phyloP scores from a whole-genome alignment of 176 grass and related monocot species.

The Carex kokanica region DNA sequence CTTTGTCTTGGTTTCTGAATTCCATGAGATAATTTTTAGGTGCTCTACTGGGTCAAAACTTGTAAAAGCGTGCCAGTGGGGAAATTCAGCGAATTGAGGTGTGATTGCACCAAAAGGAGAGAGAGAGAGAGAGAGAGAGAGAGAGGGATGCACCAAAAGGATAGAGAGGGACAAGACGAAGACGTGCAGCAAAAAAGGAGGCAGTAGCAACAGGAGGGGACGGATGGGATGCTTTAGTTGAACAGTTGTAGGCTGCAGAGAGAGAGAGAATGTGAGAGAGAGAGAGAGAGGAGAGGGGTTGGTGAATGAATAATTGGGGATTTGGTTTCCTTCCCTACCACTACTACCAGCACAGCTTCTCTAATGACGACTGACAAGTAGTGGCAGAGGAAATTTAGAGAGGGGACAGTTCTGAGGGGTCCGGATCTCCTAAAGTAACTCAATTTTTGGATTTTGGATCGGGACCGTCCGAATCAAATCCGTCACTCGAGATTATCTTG shows the following conservation, averaged over 20 bases:
- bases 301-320: conserved; percentile 15
- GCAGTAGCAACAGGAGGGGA: neutral
- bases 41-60: neutral
- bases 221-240: conserved; percentile 14
- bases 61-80: neutral
- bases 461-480: too few species aligned
- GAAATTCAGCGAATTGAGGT: neutral
- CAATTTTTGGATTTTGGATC: too few species aligned
- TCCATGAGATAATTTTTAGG: conserved; percentile 29
- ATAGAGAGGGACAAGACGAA: neutral
- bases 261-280: neutral
- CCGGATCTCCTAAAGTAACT: too few species aligned
- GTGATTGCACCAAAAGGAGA: conserved; percentile 5
- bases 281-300: neutral
- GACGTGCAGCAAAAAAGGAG: conserved; percentile 18
- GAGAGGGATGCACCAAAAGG: conserved; percentile 13
- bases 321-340: neutral
- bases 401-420: too few species aligned
- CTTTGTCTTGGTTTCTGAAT: conserved; percentile 29
- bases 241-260: neutral
- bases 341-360: too few species aligned
- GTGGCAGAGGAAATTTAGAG: too few species aligned
- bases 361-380: too few species aligned
- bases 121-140: neutral
- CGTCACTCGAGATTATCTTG: too few species aligned